These are phyloP conservation scores for Trichoderma orchidacearum DNA, from an alignment of 495 filamentous ascomycete species.

Conservation along the genomic window DNA sequence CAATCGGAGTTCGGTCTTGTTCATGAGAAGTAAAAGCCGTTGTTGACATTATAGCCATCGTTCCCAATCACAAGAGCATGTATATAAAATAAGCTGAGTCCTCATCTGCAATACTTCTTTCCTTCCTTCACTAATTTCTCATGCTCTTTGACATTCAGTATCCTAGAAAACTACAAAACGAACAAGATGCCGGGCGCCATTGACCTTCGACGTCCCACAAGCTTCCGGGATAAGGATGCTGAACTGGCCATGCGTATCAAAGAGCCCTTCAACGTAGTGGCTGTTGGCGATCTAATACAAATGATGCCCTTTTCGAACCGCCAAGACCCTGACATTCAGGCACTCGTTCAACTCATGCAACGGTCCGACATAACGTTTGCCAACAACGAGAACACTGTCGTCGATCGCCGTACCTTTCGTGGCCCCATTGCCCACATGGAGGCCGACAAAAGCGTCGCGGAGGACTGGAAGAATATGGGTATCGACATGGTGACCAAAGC, in stretches of 20 bases:
- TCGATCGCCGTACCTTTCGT: not conserved
- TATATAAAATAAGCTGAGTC: no score
- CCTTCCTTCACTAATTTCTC: no score
- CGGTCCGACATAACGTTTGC: not conserved
- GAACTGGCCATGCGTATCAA: not conserved
- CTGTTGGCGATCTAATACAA: not conserved
- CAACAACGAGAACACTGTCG: not conserved
- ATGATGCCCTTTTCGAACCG: not conserved
- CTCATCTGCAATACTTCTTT: no score
- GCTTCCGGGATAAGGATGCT: not conserved
- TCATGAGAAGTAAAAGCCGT: no score
- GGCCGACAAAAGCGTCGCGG: not conserved
- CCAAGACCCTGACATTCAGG: not conserved
- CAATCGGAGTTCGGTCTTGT: no score
- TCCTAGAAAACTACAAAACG: not conserved
- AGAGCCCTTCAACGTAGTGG: not conserved
- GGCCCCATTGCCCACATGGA: not conserved
- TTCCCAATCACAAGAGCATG: no score
- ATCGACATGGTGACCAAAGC: not conserved
- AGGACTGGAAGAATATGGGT: not conserved
- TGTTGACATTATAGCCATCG: no score
- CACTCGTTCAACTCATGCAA: not conserved
- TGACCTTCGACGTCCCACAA: not conserved
- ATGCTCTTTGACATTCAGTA: not conserved
- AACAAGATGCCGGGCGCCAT: not conserved